Percentiles rank a stretch among this genome's conserved stretches.
phyloP scores from a whole-genome alignment of 768 basidiomycete genomes.

The Auriscalpium vulgare region DNA sequence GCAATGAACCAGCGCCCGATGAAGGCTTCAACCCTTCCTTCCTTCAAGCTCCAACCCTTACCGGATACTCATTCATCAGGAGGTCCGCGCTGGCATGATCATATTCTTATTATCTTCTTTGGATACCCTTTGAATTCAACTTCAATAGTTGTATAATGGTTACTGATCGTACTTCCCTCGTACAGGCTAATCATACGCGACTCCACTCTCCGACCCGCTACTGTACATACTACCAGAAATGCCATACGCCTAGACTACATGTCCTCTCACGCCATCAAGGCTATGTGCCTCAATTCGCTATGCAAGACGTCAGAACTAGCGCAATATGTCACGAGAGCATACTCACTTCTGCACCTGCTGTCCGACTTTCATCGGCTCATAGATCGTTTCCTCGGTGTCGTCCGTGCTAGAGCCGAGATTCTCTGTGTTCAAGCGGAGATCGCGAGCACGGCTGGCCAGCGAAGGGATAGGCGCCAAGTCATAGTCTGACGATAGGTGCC shows the following conservation, averaged over 20 bases:
- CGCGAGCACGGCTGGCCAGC: slow-evolving; percentile 41
- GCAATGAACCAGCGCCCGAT: not conserved
- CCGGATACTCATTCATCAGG: too few relatives aligned
- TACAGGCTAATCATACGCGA: not conserved
- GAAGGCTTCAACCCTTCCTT: not conserved
- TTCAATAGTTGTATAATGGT: slow-evolving; percentile 18
- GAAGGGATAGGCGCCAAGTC: slow-evolving; percentile 60
- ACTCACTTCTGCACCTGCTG: slow-evolving; percentile 79
- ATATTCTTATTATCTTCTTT: not conserved
- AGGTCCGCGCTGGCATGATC: not conserved
- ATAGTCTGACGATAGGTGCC: slow-evolving; percentile 84
- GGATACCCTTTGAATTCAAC: slow-evolving; percentile 26
- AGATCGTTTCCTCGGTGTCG: slow-evolving; percentile 36
- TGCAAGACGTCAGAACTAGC: not conserved
- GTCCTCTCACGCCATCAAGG: slow-evolving; percentile 54
- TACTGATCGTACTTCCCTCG: not conserved
- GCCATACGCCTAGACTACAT: not conserved
- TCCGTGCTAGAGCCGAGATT: slow-evolving; percentile 27
- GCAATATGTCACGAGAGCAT: not conserved
- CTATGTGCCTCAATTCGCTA: slow-evolving; percentile 78
- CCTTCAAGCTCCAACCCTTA: too few relatives aligned
- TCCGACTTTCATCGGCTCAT: slow-evolving; percentile 79
- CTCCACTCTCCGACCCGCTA: not conserved
- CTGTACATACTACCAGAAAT: not conserved
- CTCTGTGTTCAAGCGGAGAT: slow-evolving; percentile 32